Evolutionary conservation across 306 rosid species (phyloP), one percentile per base, ranked within the genome.

Genomic region (Adenanthera pavonina): DNA sequence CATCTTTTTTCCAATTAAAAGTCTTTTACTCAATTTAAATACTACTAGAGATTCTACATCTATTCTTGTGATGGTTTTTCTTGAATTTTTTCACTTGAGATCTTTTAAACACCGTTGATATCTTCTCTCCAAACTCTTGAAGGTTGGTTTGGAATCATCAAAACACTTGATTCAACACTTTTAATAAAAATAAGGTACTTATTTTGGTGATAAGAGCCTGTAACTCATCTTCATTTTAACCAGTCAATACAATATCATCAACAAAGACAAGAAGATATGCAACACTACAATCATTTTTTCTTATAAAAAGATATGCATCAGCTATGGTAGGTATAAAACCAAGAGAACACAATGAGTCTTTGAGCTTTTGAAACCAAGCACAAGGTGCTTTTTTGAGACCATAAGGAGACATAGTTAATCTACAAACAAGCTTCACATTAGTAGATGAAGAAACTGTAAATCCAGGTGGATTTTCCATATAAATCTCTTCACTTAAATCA

Each of bases 341-440:
- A 0, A 57, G 5, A 0, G 34, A 19, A 0, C 1, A 0, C 0
- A 57, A 9, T 0, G 11, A 1, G 0, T 0, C 0, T 2, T 2
- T 3, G 0, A 57, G 5, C 0, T 57, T 57, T 8, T 8, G 0
- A 0, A 19, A 57, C 30, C 61, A 57, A 2, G 35, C 33, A 0
- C 5, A 0, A 7, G 14, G 64, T 0, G 64, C 34, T 57, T 57
- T 6, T 7, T 57, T 57, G 0, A 57, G 35, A 0, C 13, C 64
- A 20, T 57, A 57, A 0, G 19, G 3, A 0, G 64, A 34, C 5
- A 20, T 57, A 0, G 8, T 3, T 0, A 57, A 3, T 0, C 4
- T 8, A 0, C 35, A 57, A 0, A 57, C 35, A 0, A 57, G 10
- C 0, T 30, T 30, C 1, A 0, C 2, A 0, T 30, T 30, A n/a